These are phyloP conservation scores for Chaetomium globosum DNA, from an alignment of 2,329 filamentous ascomycete genomes.

Conservation along the genomic window DNA sequence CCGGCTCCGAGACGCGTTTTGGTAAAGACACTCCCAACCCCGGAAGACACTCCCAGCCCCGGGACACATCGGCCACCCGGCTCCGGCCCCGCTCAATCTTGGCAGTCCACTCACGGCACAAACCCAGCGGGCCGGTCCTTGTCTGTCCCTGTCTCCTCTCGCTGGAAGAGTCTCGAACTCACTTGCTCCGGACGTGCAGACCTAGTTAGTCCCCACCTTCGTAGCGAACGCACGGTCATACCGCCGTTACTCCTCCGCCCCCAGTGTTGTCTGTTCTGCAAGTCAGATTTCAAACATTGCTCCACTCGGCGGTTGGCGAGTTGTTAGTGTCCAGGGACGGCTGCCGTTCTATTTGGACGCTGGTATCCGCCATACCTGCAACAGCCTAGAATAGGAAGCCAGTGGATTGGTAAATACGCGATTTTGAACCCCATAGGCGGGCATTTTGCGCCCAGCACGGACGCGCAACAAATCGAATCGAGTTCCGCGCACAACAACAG, in stretches of 20 bases:
- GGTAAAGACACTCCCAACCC: constrained; percentile 1
- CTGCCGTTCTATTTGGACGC: constrained; percentile 3
- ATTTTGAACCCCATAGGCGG: constrained; percentile 9
- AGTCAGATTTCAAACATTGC: background rate
- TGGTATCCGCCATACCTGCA: constrained; percentile 13
- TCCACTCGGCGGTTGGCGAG: background rate
- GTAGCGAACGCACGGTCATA: background rate
- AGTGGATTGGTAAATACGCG: constrained; percentile 4
- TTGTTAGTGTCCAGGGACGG: background rate
- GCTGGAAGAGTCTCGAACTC: constrained; percentile 20
- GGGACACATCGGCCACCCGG: background rate
- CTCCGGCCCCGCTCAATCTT: background rate
- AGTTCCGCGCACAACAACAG: background rate
- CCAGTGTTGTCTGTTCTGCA: constrained; percentile 5
- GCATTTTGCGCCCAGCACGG: background rate
- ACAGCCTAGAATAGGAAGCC: background rate
- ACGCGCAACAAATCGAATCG: constrained; percentile 1
- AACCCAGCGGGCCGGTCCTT: constrained; percentile 10
- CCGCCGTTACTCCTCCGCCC: constrained; percentile 11
- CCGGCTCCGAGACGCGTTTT: background rate
- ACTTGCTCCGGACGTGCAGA: background rate
- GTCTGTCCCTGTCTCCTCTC: background rate
- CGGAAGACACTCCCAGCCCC: background rate
- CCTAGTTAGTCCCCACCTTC: constrained; percentile 1
- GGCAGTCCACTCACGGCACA: background rate